A percentile compares a stretch with the other conserved stretches of the same genome.
Conservation (phyloP, 768 basidiomycete species). For the Leccinellum albellum region DNA sequence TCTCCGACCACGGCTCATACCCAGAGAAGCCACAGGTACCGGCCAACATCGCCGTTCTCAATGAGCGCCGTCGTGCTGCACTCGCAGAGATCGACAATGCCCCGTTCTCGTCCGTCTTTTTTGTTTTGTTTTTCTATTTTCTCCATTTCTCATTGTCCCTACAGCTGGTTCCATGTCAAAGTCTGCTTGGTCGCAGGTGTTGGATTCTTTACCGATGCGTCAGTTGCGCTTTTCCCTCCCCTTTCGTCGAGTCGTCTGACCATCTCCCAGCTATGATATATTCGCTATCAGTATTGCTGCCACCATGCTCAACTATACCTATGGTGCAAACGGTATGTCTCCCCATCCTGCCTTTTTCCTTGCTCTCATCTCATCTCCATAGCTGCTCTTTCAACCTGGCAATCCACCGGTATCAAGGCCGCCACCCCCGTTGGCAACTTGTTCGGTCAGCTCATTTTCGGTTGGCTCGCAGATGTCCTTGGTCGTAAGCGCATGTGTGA, state of each 20-base stretch:
- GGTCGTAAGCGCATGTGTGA: conserved; percentile 80
- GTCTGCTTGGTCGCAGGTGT: conserved; percentile 68
- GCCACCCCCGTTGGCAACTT: conserved; percentile 76
- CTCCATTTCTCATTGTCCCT: neutral
- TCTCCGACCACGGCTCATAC: conserved; percentile 30
- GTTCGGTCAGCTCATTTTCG: conserved; percentile 72
- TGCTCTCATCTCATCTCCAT: neutral
- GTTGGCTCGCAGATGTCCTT: conserved; percentile 73
- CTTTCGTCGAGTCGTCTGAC: neutral
- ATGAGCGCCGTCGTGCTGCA: conserved; percentile 74
- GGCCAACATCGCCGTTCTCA: conserved; percentile 41
- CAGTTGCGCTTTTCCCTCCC: conserved; percentile 18
- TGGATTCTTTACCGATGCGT: conserved; percentile 90
- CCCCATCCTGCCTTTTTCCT: neutral
- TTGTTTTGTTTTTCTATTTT: neutral
- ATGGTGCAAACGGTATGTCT: conserved; percentile 35
- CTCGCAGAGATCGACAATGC: conserved; percentile 87
- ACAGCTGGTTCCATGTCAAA: conserved; percentile 83
- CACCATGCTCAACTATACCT: conserved; percentile 81
- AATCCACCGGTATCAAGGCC: conserved; percentile 75
- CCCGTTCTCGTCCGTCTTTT: conserved; percentile 62
- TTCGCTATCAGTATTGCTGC: conserved; percentile 89
- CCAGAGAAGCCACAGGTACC: conserved; percentile 18
- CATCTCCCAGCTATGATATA: conserved; percentile 56
- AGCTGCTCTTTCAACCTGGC: conserved; percentile 43